Evolutionary conservation across 73 alveolate species (phyloP).

Genomic region (Paramecium sexaurelia): DNA sequence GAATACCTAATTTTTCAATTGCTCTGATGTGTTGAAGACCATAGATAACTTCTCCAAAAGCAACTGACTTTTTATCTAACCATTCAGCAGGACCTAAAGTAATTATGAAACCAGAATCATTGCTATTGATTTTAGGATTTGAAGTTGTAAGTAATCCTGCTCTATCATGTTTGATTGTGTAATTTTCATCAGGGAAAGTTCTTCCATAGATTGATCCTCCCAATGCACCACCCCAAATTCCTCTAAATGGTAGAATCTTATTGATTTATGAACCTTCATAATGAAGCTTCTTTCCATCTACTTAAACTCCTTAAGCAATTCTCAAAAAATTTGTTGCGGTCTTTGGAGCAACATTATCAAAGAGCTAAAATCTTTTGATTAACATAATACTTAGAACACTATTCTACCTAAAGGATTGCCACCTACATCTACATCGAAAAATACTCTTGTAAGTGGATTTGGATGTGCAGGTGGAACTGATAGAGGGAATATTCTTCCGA

Average conservation of each 20-base stretch:
- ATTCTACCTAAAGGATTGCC: slow-evolving; percentile 6
- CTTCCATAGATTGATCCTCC: slow-evolving; percentile 57
- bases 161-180: slow-evolving; percentile 13
- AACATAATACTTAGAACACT: neutral
- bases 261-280: neutral
- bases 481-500: neutral
- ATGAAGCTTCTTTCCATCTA: slow-evolving; percentile 37
- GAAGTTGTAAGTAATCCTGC: slow-evolving; percentile 41
- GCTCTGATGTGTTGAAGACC: slow-evolving; percentile 26
- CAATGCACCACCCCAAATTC: slow-evolving; percentile 2
- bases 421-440: neutral
- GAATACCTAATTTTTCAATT: slow-evolving; percentile 23
- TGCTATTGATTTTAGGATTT: slow-evolving; percentile 40
- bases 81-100: slow-evolving; percentile 59
- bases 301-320: slow-evolving; percentile 36
- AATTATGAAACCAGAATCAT: slow-evolving; percentile 47
- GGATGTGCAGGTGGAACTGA: slow-evolving; percentile 36
- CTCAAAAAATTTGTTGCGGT: slow-evolving; percentile 19
- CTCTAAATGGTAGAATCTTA: slow-evolving; percentile 51
- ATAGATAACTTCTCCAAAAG: slow-evolving; percentile 27
- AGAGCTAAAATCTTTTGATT: neutral
- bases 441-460: slow-evolving; percentile 2
- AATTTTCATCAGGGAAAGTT: slow-evolving; percentile 37
- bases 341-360: slow-evolving; percentile 41
- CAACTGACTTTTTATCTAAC: slow-evolving; percentile 30